These are phyloP conservation scores for Penstemon barbatus DNA, from an alignment of 257 asterid genomes.

Conservation along the genomic window DNA sequence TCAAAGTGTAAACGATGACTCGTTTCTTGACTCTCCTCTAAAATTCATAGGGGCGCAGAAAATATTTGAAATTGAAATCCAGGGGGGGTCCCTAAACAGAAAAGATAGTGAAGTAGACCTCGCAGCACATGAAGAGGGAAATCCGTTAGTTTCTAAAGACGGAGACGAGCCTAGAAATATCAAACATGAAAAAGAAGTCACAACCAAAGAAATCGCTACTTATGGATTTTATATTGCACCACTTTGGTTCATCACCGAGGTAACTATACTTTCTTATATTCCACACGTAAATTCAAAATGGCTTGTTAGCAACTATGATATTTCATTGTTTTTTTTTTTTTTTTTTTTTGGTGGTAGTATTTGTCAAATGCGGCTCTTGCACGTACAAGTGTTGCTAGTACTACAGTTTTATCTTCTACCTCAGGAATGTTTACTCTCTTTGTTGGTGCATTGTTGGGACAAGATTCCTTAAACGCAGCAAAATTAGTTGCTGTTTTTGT, in stretches of 20 bases:
- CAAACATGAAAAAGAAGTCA: constrained; percentile 39
- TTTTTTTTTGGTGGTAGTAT: constrained; percentile 55
- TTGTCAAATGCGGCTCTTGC: constrained; percentile 96
- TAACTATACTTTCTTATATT: constrained; percentile 16
- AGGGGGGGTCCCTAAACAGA: constrained; percentile 49
- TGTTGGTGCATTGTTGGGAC: constrained; percentile 86
- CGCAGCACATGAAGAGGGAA: constrained; percentile 60
- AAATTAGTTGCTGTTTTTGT: constrained; percentile 88
- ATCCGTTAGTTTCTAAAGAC: constrained; percentile 57
- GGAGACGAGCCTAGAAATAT: constrained; percentile 35
- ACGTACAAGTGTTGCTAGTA: constrained; percentile 98
- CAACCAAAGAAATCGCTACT: constrained; percentile 78
- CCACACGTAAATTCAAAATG: neutral
- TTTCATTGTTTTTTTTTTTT: neutral
- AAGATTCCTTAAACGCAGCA: constrained; percentile 76
- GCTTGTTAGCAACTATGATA: neutral
- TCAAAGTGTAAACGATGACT: constrained; percentile 39
- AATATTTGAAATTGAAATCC: constrained; percentile 67
- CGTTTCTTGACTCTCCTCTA: constrained; percentile 52
- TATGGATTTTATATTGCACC: constrained; percentile 94
- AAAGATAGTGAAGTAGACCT: constrained; percentile 65
- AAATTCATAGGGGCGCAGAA: constrained; percentile 61
- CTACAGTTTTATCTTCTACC: constrained; percentile 94
- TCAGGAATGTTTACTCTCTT: constrained; percentile 96
- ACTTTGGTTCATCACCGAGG: constrained; percentile 97